These are phyloP conservation scores for Dictyostelium purpureum DNA, from an alignment of 78 protist genomes.

Conservation along the genomic window DNA sequence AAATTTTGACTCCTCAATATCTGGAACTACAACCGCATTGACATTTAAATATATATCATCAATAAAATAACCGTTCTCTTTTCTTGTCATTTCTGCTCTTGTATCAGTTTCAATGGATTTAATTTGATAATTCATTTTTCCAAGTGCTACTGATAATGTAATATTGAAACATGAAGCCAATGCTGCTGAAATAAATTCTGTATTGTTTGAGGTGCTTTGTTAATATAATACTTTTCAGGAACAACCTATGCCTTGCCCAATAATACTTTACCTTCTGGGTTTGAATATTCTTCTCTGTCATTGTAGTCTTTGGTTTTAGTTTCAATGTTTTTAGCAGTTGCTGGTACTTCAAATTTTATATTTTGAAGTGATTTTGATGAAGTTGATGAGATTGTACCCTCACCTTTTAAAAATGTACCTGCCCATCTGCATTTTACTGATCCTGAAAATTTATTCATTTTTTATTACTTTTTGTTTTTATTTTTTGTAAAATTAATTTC, in stretches of 20 bases:
- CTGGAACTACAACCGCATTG: constrained; percentile 24
- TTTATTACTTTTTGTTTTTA: no score
- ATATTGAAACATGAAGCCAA: constrained; percentile 20
- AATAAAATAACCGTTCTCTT: background rate
- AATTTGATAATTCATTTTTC: background rate
- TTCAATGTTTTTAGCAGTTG: background rate
- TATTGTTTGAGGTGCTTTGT: no score
- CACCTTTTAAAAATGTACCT: background rate
- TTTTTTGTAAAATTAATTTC: no score
- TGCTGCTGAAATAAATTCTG: constrained; percentile 25
- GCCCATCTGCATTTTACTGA: background rate
- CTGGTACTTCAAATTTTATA: background rate
- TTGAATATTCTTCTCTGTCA: constrained; percentile 4
- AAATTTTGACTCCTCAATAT: background rate
- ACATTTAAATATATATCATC: background rate
- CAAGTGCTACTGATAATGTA: constrained; percentile 24
- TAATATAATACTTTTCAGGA: no score
- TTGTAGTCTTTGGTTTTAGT: background rate
- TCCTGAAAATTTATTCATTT: background rate
- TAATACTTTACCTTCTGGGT: constrained; percentile 69
- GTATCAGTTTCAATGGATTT: constrained; percentile 19
- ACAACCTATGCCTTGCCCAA: no score
- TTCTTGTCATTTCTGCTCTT: background rate
- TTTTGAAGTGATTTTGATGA: background rate
- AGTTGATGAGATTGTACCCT: background rate